phyloP scores from a whole-genome alignment of 495 filamentous ascomycete genomes.

The Xylaria scruposa region DNA sequence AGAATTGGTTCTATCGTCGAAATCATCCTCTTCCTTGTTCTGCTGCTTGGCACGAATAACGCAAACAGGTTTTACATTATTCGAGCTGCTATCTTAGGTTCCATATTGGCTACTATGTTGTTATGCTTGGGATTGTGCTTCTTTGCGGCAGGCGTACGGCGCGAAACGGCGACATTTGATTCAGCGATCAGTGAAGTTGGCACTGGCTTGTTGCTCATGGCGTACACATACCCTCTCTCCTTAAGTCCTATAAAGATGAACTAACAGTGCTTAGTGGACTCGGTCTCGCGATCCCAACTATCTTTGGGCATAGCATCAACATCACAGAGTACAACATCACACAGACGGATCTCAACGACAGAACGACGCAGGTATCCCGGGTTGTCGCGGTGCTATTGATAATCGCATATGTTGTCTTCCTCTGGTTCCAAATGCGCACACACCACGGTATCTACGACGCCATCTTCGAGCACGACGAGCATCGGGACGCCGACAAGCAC shows the following conservation, averaged over 20 bases:
- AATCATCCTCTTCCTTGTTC: slow-evolving; percentile 80
- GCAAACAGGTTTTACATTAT: slow-evolving; percentile 71
- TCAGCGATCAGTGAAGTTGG: slow-evolving; percentile 82
- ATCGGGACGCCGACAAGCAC: slow-evolving; percentile 70
- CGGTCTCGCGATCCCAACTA: slow-evolving; percentile 81
- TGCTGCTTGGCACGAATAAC: slow-evolving; percentile 47
- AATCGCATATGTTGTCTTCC: slow-evolving; percentile 76
- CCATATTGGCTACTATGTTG: slow-evolving; percentile 78
- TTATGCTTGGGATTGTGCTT: slow-evolving; percentile 81
- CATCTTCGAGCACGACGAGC: slow-evolving; percentile 71
- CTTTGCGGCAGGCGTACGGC: slow-evolving; percentile 73
- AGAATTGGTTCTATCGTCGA: slow-evolving; percentile 77
- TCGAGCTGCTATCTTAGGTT: slow-evolving; percentile 81
- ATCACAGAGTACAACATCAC: slow-evolving; percentile 41
- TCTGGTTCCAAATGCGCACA: slow-evolving; percentile 82
- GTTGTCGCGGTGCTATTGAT: slow-evolving; percentile 80
- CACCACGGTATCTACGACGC: slow-evolving; percentile 78
- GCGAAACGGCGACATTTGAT: slow-evolving; percentile 71
- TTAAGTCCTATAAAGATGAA: background rate
- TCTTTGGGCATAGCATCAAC: slow-evolving; percentile 70
- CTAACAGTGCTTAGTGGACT: slow-evolving; percentile 58
- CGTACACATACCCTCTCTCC: slow-evolving; percentile 50
- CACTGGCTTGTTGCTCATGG: slow-evolving; percentile 78
- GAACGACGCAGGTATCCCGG: slow-evolving; percentile 72
- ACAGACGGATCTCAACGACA: slow-evolving; percentile 49